Conservation (phyloP, 1,139 yeast genomes). For the Eremothecium cymbalariae region DNA sequence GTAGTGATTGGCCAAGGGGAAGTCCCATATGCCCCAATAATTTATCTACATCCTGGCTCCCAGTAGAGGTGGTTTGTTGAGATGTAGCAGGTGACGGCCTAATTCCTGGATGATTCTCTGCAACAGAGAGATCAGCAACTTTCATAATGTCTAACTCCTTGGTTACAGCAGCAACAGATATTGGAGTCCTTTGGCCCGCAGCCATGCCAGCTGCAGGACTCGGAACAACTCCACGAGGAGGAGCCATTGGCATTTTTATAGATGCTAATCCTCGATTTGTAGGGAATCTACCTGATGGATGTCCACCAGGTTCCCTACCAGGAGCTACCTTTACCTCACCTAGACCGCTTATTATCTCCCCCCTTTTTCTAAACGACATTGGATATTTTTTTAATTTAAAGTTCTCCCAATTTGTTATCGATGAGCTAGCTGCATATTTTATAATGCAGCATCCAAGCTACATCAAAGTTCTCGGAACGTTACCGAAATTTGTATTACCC, state of each 20-base stretch:
- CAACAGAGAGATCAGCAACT: no score
- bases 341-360: slow-evolving; percentile 40
- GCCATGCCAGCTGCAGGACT: slow-evolving; percentile 2
- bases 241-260: slow-evolving; percentile 5
- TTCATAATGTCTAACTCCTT: no score
- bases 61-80: slow-evolving; percentile 69
- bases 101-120: slow-evolving; percentile 47
- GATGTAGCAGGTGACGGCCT: slow-evolving; percentile 74
- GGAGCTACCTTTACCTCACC: slow-evolving; percentile 15
- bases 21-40: slow-evolving; percentile 75
- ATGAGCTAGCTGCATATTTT: no score
- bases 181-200: no score
- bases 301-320: slow-evolving; percentile 9
- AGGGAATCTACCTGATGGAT: slow-evolving; percentile 4
- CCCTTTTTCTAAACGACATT: slow-evolving; percentile 68
- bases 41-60: slow-evolving; percentile 65
- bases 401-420: no score
- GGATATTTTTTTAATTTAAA: background rate
- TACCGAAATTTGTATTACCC: background rate
- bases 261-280: slow-evolving; percentile 8
- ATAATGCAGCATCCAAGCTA: no score
- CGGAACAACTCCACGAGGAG: background rate
- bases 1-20: slow-evolving; percentile 64
- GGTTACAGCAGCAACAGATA: no score
- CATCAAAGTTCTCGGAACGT: no score